Base-by-base conservation (phyloP, 805 yeast genomes). In the Middelhovenomyces tepae region DNA sequence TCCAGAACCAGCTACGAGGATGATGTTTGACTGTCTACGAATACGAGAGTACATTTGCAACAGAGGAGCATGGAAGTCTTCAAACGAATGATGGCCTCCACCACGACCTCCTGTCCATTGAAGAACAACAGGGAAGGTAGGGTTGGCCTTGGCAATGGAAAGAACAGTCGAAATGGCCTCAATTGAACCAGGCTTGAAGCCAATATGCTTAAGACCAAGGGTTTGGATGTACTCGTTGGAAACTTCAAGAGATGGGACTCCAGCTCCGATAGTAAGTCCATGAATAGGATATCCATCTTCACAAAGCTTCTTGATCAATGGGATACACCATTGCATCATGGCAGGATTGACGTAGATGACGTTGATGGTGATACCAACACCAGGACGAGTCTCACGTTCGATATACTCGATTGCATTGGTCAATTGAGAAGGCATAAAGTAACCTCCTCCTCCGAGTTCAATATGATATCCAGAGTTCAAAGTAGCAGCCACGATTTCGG, bases 31-130 rank as follows among this genome's bases (percentile, higher is more conserved):
- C 52, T 86, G 79, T 64, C 85, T 80, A 73, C 99, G 82, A 52
- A 91, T 81, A 68, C 81, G 80, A 46, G 94, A 68, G 64, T 91
- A 91, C 89, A 91, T 91, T 62, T 85, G 95, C 55, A 91, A 66
- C 47, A 91, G 73, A 47, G 98, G 97, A 56, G 87, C 89, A 62
- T 91, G 98, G 91, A 89, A 86, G 66, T 91, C 99, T 71, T 91
- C 99, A 55, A 77, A 91, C 32, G 97, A 89, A 63, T 91, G 99
- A 61, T 91, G 99, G 56, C 99, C 99, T 73, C 99, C 99, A 67
- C 96, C 99, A 73, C 99, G 87, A 62, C 99, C 99, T 73, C 97
- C 98, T 39, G 99, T 91, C 99, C 99, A 91, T 69, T 91, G 98
- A 50, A 91, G 66, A 36, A 91, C 89, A 53, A 91, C 85, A 44